Evolutionary conservation across 2,329 filamentous ascomycete species (phyloP).

Genomic region (Xylaria sp.): DNA sequence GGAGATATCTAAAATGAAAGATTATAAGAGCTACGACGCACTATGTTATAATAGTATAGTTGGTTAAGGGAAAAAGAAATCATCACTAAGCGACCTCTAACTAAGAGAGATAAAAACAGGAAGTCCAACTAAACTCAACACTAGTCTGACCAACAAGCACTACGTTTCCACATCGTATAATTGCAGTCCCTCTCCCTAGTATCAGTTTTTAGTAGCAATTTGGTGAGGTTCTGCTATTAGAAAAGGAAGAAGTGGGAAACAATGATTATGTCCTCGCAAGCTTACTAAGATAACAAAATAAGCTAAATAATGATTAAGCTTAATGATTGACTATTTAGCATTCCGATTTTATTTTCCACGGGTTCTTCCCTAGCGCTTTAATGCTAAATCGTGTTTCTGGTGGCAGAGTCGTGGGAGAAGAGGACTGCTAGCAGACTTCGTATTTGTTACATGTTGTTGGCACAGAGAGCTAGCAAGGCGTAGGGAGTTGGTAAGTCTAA

Average conservation of each 20-base stretch:
- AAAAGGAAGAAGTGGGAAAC: background rate
- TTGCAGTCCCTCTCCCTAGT: background rate
- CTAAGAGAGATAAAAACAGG: background rate
- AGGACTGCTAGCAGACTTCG: background rate
- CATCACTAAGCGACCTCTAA: background rate
- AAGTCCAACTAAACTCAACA: background rate
- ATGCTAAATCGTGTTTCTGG: background rate
- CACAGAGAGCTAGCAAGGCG: background rate
- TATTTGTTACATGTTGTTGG: background rate
- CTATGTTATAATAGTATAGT: constrained; percentile 1
- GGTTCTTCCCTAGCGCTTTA: background rate
- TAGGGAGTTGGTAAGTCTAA: background rate
- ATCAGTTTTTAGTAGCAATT: background rate
- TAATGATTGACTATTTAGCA: background rate
- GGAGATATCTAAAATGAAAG: background rate
- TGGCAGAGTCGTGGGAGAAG: background rate
- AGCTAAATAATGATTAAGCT: background rate
- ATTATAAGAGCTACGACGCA: background rate
- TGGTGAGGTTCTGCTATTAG: background rate
- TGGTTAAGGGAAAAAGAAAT: background rate
- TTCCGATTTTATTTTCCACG: background rate
- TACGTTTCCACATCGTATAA: background rate
- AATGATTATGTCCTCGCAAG: background rate
- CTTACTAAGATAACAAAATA: constrained; percentile 1
- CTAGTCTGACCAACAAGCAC: background rate